phyloP scores from a whole-genome alignment of 257 asterid species.

The Solanum habrochaites region DNA sequence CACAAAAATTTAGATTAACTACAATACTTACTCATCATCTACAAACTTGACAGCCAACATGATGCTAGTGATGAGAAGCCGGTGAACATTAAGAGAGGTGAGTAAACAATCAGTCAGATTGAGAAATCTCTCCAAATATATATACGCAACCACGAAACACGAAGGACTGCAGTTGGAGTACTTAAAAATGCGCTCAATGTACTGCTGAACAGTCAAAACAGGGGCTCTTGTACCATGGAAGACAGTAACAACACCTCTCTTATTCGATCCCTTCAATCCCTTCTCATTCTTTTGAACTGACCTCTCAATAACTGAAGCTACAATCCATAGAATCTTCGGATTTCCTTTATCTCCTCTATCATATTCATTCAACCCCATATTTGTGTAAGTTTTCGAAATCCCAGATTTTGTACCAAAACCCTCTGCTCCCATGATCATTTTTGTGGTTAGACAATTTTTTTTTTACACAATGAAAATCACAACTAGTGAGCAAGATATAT shows the following conservation, averaged over 20 bases:
- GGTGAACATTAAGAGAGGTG: conserved; percentile 29
- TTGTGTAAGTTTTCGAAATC: background rate
- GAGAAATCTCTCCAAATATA: conserved; percentile 27
- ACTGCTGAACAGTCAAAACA: conserved; percentile 20
- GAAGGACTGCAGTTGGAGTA: conserved; percentile 29
- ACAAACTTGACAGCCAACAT: conserved; percentile 27
- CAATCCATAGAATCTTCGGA: conserved; percentile 13
- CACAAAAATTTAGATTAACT: background rate
- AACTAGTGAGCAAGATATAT: background rate
- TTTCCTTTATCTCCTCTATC: conserved; percentile 2
- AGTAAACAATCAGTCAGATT: conserved; percentile 5
- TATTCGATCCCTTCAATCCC: conserved; percentile 3
- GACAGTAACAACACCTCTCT: conserved; percentile 3
- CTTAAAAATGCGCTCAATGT: conserved; percentile 30
- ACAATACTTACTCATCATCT: conserved; percentile 23
- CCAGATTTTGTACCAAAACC: conserved; percentile 7
- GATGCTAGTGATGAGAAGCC: conserved; percentile 24
- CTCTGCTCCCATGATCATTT: conserved; percentile 11
- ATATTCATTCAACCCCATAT: conserved; percentile 3
- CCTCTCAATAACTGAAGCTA: conserved; percentile 22
- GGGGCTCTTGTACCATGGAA: conserved; percentile 31
- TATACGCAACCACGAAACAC: conserved; percentile 31
- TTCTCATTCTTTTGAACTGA: conserved; percentile 21
- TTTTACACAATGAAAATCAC: background rate
- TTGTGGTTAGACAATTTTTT: background rate